Base-by-base conservation (phyloP, 2,329 filamentous ascomycete genomes). In the Cercospora berteroae region DNA sequence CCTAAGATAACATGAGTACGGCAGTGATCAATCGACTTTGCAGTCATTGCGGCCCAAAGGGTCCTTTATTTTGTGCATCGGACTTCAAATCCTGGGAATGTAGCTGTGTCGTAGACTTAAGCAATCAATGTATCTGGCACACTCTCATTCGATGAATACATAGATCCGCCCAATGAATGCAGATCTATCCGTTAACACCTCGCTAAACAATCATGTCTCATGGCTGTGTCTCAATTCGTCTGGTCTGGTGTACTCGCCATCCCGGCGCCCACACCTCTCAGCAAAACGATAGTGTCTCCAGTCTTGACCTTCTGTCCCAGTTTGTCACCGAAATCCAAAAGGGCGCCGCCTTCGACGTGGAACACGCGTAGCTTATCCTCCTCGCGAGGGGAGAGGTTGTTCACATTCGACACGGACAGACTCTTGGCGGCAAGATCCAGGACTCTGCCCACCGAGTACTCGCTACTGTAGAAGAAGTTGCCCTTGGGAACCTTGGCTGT, bases 241-340 rank as follows among this genome's bases (percentile, higher is more conserved):
- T 73, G 69, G 6, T 74, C 73, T 23, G 76, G 76, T 55, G 76
- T 74, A 61, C 67, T 70, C 27, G 73, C 76, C 76, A 76, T 76
- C 0, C 73, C 87, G n/a, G 89, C 87, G 0, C 93, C 93, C 62
- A 97, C 90, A 0, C 95, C 95, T 69, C 95, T 85, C 63, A 99
- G 75, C 74, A 99, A 77, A 25, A 98, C 93, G 70, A 99, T 88
- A 10, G 93, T 97, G 77, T 99, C 94, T 1, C 95, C 95, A 72
- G 87, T 94, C 71, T 87, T 87, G 67, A 96, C 83, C 29, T 84
- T 62, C 84, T 83, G 4, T 3, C 93, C 93, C 64, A 97, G 83
- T 82, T 94, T 94, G 80, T 97, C 94, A 25, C 86, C 88, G 75
- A 96, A 99, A 68, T 95, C 94, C 70, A 99, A 79, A 69, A 99